A percentile compares a stretch with the other conserved stretches of the same genome.
Conservation (phyloP, 208 protist genomes). For the Plasmodiophora brassicae region DNA sequence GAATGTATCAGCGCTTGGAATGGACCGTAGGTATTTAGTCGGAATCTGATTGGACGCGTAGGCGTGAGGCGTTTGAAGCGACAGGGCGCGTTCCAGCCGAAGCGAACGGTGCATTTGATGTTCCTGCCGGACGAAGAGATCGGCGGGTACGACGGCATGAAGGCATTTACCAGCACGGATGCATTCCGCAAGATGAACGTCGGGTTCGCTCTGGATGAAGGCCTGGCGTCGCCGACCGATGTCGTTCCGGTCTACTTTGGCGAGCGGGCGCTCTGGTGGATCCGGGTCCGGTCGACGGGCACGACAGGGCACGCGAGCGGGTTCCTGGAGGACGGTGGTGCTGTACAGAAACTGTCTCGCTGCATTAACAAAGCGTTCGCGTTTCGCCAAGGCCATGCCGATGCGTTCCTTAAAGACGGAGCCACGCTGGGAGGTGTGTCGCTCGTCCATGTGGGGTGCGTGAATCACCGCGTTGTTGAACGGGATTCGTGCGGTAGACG, state of each 20-base stretch:
- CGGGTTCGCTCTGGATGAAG: constrained; percentile 17
- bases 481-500: not conserved
- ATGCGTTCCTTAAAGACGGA: not conserved
- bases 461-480: too few relatives aligned
- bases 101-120: not conserved
- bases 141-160: constrained; percentile 6
- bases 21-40: not conserved
- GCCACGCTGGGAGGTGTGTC: too few relatives aligned
- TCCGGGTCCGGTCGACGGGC: not conserved
- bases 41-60: not conserved
- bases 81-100: not conserved
- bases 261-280: constrained; percentile 22
- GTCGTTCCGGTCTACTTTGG: constrained; percentile 6
- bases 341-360: not conserved
- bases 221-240: not conserved
- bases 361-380: not conserved
- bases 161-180: not conserved
- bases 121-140: constrained; percentile 37
- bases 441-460: too few relatives aligned
- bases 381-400: not conserved
- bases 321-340: not conserved
- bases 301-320: not conserved
- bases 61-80: not conserved
- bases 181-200: not conserved
- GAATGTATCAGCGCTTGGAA: not conserved